These are phyloP conservation scores for Cladosporium sp. DNA, from an alignment of 2,329 filamentous ascomycete genomes.

Conservation along the genomic window DNA sequence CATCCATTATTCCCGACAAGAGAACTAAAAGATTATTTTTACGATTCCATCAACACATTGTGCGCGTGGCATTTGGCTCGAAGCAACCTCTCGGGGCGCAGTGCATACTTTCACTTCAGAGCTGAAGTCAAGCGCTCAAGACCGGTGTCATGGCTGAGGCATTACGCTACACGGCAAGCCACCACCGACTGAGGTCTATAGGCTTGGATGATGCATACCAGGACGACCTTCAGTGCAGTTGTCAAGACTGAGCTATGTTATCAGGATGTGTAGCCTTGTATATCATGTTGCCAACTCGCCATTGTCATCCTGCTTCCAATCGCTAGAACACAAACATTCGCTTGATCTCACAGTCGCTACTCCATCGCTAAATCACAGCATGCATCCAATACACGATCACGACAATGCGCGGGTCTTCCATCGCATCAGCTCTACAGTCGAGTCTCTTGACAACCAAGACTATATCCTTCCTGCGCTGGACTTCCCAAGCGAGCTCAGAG, in stretches of 20 bases:
- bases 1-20: too few species aligned
- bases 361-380: too few species aligned
- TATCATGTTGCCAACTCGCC: too few species aligned
- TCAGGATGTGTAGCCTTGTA: too few species aligned
- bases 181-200: neutral
- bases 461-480: slow-evolving; percentile 1
- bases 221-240: too few species aligned
- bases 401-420: neutral
- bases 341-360: too few species aligned
- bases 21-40: neutral
- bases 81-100: neutral
- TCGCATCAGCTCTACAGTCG: neutral
- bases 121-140: neutral
- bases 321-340: too few species aligned
- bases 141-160: neutral
- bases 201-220: too few species aligned
- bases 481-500: slow-evolving; percentile 1
- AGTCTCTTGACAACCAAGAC: neutral
- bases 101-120: neutral
- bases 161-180: slow-evolving; percentile 3
- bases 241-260: too few species aligned
- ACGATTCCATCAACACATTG: too few species aligned
- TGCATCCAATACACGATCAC: neutral
- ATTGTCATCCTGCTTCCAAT: too few species aligned
- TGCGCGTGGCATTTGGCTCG: too few species aligned